These are phyloP conservation scores for Fusarium compactum DNA, from an alignment of 2,329 filamentous ascomycete species.

Conservation along the genomic window DNA sequence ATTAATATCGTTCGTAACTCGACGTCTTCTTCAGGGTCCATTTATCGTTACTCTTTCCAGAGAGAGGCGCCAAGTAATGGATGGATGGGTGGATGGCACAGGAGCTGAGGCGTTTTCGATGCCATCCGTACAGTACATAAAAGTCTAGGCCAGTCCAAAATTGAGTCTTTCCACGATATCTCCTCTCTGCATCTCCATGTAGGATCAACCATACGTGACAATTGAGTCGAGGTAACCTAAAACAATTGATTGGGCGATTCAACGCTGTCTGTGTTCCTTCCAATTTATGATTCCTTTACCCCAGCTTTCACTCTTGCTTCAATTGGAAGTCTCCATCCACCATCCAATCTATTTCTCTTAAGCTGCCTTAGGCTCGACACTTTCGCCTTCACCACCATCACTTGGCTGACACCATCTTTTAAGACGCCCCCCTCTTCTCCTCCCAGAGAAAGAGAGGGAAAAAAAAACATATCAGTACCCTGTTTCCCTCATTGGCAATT, in stretches of 20 bases:
- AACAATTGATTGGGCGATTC: constrained; percentile 31
- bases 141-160: constrained; percentile 12
- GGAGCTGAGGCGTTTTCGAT: background rate
- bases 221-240: constrained; percentile 34
- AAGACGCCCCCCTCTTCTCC: constrained; percentile 23
- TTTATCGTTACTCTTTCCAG: background rate
- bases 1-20: constrained; percentile 18
- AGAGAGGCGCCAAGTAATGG: background rate
- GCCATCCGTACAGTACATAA: background rate
- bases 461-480: constrained; percentile 45
- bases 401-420: constrained; percentile 41
- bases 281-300: constrained; percentile 6
- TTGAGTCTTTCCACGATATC: constrained; percentile 10
- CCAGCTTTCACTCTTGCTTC: constrained; percentile 24
- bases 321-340: constrained; percentile 16
- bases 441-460: background rate
- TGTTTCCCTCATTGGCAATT: constrained; percentile 22
- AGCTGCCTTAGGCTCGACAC: constrained; percentile 19
- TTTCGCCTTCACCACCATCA: constrained; percentile 12
- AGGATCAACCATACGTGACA: constrained; percentile 38
- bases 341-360: constrained; percentile 3
- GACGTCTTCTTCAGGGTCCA: constrained; percentile 26
- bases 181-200: constrained; percentile 5
- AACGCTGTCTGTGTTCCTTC: background rate
- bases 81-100: background rate